Conservation (phyloP, 1,139 yeast genomes). For the Pichia sp. region DNA sequence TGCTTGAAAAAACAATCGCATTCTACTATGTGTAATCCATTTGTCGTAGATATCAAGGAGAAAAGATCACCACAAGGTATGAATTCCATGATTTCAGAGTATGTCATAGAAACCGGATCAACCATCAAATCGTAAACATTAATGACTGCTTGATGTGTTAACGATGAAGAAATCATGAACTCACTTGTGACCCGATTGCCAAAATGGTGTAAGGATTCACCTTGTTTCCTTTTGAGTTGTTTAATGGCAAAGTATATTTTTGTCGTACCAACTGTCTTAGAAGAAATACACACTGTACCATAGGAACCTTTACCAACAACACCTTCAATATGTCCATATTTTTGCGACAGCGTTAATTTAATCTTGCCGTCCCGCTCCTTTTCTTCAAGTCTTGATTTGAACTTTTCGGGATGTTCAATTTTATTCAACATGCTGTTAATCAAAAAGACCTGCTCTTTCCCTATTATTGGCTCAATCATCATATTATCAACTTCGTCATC, state of each 20-base stretch:
- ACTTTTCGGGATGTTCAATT: constrained; percentile 32
- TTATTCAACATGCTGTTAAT: constrained; percentile 47
- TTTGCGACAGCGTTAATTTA: constrained; percentile 33
- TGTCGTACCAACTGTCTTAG: constrained; percentile 35
- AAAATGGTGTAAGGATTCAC: constrained; percentile 55
- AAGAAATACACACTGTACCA: constrained; percentile 58
- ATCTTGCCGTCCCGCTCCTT: constrained; percentile 24
- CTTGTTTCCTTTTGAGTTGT: constrained; percentile 50
- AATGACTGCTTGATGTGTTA: constrained; percentile 66
- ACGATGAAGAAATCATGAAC: constrained; percentile 66
- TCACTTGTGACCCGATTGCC: constrained; percentile 70
- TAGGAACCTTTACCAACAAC: constrained; percentile 67
- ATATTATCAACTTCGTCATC: constrained; percentile 36
- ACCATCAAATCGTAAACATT: constrained; percentile 66
- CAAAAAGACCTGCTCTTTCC: constrained; percentile 48
- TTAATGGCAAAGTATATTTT: constrained; percentile 59
- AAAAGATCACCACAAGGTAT: constrained; percentile 72
- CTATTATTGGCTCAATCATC: constrained; percentile 49
- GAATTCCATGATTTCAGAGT: constrained; percentile 75
- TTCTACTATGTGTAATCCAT: constrained; percentile 47
- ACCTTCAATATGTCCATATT: constrained; percentile 60
- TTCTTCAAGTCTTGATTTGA: constrained; percentile 23
- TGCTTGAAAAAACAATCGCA: constrained; percentile 71
- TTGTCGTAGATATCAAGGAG: constrained; percentile 36
- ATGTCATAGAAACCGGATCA: constrained; percentile 45